Base-by-base conservation (phyloP, 495 filamentous ascomycete species). In the Aspergillus homomorphus region DNA sequence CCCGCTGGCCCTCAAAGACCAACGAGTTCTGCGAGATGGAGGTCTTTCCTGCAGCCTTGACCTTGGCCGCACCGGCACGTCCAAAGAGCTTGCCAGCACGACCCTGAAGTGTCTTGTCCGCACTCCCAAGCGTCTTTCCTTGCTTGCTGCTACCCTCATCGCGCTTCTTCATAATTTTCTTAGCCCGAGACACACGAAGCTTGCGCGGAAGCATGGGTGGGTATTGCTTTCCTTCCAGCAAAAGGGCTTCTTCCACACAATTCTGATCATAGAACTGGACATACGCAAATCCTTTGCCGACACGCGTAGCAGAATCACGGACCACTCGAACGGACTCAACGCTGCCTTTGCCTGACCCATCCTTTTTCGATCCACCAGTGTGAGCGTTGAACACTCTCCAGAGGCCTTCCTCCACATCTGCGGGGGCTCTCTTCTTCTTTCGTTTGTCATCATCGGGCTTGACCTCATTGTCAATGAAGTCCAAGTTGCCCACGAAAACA, bases 231-330 rank as follows among this genome's bases (percentile, higher is more conserved):
- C 84, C 92, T 60, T 96, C 82, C 59, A 90, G 81, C 28, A 94
- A 78, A 9, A 99, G 79, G 2, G 95, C 93, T 30, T 88, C 84
- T 68, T 99, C 95, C 23, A 98, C 92, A 18, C 85, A 77, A 67
- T 92, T 96, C 23, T 77, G 80, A 63, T 97, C 89, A 82, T 93
- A 72, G 71, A 98, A 99, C 65, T 99, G 95, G 33, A 99, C 92
- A 65, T 99, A 99, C 20, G 95, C 95, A 70, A 99, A 91, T 15
- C 95, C 95, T 71, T 99, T 98, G 48, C 94, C 92, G 48, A 99
- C 90, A 33, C 95, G 84, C 20, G 95, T 98, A 50, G 85, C 86
- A 45, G 87, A 76, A 64, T 99, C 95, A 56, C 95, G 84, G 28
- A 96, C 82, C n/a, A 99, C 89, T 12, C 95, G 87, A 33, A 98